Base-by-base conservation (phyloP, 768 basidiomycete genomes). In the Suillus alpinus region DNA sequence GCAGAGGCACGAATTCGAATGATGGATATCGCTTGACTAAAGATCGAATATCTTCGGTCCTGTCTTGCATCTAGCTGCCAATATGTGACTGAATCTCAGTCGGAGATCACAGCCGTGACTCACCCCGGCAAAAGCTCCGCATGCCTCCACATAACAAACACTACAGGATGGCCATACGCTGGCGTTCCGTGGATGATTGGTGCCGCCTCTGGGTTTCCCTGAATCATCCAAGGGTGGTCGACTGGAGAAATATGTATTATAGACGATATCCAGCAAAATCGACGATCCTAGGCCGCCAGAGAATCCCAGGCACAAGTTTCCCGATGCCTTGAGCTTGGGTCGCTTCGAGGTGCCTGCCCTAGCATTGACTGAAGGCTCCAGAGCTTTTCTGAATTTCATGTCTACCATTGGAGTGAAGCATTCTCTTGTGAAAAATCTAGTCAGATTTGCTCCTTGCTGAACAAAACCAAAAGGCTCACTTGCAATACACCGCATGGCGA, bases 401-500 rank as follows among this genome's bases (percentile, higher is more conserved):
- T 79, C 78, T 5, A 90, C 76, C 23, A 88, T 77, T 5, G 85
- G 82, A 41, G 81, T 77, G 71, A 93, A 91, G 67, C 91, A 92
- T 4, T 78, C 81, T 72, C 87, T 88, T 65, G 4, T 29, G 43
- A 34, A 7, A 10, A 43, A 43, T 46, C 40, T 36, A 51, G 46
- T 49, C 53, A 39, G 16, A 55, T 41, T 3, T 9, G 53, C 26
- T 16, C 14, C 32, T 43, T 14, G 26, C 26, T 39, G 52, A 53
- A 37, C 60, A 49, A 23, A 40, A 52, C 18, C 18, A 39, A 8
- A 18, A 40, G 4, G 23, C 16, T 66, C 67, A 91, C 91, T 86
- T 91, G 89, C 92, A 94, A 68, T 93, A 94, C 20, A 91, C 88
- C 14, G 88, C 85, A 70, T 93, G 89, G 44, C 90, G 81, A 59